Conservation (phyloP, 805 yeast genomes). For the Kuraishia hungarica region DNA sequence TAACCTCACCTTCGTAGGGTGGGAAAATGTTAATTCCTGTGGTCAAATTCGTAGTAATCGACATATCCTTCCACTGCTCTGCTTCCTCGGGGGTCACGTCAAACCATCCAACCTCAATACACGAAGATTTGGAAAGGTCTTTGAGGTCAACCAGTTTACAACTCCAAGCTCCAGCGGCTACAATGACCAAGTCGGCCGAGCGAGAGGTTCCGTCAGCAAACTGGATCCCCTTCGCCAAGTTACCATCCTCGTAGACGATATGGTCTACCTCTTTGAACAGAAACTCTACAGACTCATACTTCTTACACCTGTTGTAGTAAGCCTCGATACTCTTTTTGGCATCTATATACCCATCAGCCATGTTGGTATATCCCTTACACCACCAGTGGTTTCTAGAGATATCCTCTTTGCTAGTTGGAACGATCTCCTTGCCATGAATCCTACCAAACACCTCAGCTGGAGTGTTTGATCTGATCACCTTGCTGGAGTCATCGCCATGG, state of each 20-base stretch:
- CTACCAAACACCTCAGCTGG: constrained; percentile 3
- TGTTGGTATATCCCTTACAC: constrained; percentile 16
- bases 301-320: constrained; percentile 15
- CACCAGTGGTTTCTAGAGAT: constrained; percentile 9
- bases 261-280: constrained; percentile 12
- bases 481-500: constrained; percentile 7
- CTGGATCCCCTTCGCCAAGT: constrained; percentile 10
- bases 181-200: constrained; percentile 11
- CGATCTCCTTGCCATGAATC: constrained; percentile 5
- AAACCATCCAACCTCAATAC: constrained; percentile 19
- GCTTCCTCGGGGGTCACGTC: constrained; percentile 15
- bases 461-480: constrained; percentile 6
- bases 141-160: constrained; percentile 14
- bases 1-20: constrained; percentile 18
- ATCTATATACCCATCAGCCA: constrained; percentile 16
- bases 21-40: constrained; percentile 19
- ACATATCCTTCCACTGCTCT: constrained; percentile 15
- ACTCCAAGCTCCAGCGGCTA: constrained; percentile 21
- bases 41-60: constrained; percentile 18
- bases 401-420: neutral
- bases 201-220: constrained; percentile 8
- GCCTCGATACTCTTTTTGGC: constrained; percentile 14
- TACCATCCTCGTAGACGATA: constrained; percentile 8
- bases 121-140: constrained; percentile 9
- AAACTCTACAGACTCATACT: constrained; percentile 8